phyloP scores from a whole-genome alignment of 306 rosid genomes.

The Cucumis sativus region Cucumber_9930_V3 NC_026661.2:11351001-11351500 shows the following conservation, averaged over 20 bases:
- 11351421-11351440: not conserved
- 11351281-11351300: conserved; percentile 17
- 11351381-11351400: not conserved
- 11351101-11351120: not conserved
- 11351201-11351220: conserved; percentile 1
- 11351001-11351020: not conserved
- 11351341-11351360: conserved; percentile 5
- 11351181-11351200: not conserved
- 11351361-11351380: not conserved
- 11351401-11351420: conserved; percentile 23
- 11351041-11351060: not conserved
- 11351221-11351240: not conserved
- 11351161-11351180: conserved; percentile 3
- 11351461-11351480: too few species aligned
- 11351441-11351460: too few species aligned
- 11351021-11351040: not conserved
- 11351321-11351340: too few species aligned
- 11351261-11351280: not conserved
- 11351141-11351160: not conserved
- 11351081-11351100: not conserved
- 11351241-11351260: conserved; percentile 12
- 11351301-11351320: conserved; percentile 16
- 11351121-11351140: not conserved
- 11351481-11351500: too few species aligned
- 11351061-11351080: not conserved